Conservation (phyloP, 139 green algal species). For the Haematococcus lacustris region DNA sequence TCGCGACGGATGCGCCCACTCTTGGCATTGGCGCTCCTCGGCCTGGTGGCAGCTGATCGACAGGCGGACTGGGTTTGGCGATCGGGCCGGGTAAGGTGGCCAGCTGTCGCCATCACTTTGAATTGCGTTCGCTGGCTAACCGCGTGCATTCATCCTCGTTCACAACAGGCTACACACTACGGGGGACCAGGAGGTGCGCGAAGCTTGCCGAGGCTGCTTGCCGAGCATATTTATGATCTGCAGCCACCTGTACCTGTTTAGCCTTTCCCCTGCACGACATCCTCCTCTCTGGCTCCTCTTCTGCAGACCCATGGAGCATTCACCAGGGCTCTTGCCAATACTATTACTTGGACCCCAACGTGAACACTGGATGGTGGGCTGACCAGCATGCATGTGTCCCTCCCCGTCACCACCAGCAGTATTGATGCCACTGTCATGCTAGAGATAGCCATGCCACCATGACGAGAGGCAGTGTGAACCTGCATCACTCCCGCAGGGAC, state of each 20-base stretch:
- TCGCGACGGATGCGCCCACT: no score
- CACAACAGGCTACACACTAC: conserved; percentile 1
- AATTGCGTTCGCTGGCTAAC: no score
- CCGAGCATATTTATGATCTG: no score
- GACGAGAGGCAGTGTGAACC: no score
- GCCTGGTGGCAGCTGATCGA: no score
- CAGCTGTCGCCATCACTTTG: no score
- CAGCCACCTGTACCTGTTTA: not conserved
- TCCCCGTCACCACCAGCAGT: not conserved
- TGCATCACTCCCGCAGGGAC: not conserved
- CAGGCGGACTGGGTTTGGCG: no score
- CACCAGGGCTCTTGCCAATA: conserved; percentile 22
- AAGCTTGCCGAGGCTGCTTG: not conserved
- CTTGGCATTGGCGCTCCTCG: no score
- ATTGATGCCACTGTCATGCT: not conserved
- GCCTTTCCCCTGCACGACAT: not conserved
- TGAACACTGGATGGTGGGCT: conserved; percentile 4
- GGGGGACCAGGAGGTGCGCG: conserved; percentile 1
- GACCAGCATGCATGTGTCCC: not conserved
- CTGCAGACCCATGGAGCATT: conserved; percentile 23
- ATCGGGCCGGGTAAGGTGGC: no score
- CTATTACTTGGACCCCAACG: conserved; percentile 13
- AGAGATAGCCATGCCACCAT: not conserved
- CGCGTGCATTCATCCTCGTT: no score
- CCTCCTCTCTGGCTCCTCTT: not conserved